Evolutionary conservation across 371 early-diverging fungal species (phyloP).

Genomic region (Nematocida ausubeli): DNA sequence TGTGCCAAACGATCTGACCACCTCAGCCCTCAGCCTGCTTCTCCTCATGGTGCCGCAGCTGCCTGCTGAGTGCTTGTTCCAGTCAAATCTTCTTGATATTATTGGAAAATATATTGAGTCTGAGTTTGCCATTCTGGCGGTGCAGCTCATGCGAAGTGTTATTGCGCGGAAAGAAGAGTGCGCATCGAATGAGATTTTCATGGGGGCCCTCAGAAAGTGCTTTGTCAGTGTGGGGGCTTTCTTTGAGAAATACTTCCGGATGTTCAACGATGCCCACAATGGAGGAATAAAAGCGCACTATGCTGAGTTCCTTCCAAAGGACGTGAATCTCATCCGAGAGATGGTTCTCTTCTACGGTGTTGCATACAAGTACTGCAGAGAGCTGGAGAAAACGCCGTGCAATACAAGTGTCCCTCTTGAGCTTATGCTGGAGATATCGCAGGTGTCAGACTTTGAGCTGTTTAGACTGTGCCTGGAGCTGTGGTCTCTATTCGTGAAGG

Average conservation of each 20-base stretch:
- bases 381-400: constrained; percentile 23
- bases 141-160: constrained; percentile 70
- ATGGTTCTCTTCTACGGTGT: constrained; percentile 32
- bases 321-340: constrained; percentile 7
- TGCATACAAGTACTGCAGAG: constrained; percentile 19
- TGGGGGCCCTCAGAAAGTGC: constrained; percentile 74
- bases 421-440: constrained; percentile 29
- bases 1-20: constrained; percentile 70
- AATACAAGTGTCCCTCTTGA: constrained; percentile 14
- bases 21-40: constrained; percentile 82
- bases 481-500: constrained; percentile 37
- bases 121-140: neutral
- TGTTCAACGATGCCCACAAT: constrained; percentile 57
- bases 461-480: constrained; percentile 49
- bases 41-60: constrained; percentile 89
- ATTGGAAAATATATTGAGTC: constrained; percentile 49
- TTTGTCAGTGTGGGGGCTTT: constrained; percentile 71
- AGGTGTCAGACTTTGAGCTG: constrained; percentile 35
- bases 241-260: constrained; percentile 59
- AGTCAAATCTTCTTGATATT: constrained; percentile 78
- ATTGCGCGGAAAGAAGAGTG: constrained; percentile 76
- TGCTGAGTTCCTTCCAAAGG: constrained; percentile 1
- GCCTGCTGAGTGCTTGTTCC: constrained; percentile 87
- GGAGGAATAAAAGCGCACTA: neutral
- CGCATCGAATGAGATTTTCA: constrained; percentile 77